phyloP scores from a whole-genome alignment of 1,284 basidiomycete species.

The Trametes hirsuta region DNA sequence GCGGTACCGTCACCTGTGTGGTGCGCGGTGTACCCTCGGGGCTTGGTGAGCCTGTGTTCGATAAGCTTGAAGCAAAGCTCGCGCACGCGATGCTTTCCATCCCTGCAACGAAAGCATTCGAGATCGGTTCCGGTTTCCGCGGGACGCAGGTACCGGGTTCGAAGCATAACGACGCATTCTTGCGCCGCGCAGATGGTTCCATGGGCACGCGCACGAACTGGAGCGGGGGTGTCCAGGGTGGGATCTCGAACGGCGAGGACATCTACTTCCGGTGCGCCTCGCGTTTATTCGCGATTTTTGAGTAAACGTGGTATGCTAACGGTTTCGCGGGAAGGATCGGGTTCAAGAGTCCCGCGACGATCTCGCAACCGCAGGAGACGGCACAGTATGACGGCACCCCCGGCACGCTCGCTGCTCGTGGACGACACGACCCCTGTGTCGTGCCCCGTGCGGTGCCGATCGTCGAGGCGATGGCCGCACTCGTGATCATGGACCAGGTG shows the following conservation, averaged over 20 bases:
- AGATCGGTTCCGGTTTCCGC: conserved; percentile 96
- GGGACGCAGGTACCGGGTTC: conserved; percentile 95
- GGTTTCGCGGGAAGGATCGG: conserved; percentile 56
- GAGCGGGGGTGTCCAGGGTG: conserved; percentile 98
- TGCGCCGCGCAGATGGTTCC: conserved; percentile 66
- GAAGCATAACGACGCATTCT: conserved; percentile 93
- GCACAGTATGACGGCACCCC: conserved; percentile 91
- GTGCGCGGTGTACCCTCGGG: conserved; percentile 90
- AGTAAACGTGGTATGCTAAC: too few species aligned
- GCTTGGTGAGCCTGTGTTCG: conserved; percentile 96
- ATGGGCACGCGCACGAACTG: conserved; percentile 93
- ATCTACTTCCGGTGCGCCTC: conserved; percentile 78
- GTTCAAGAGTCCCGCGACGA: conserved; percentile 99
- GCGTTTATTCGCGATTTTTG: not conserved
- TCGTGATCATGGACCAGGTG: conserved; percentile 94
- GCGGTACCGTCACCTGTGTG: conserved; percentile 96
- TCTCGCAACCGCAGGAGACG: conserved; percentile 90
- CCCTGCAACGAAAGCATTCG: conserved; percentile 98
- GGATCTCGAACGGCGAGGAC: conserved; percentile 97
- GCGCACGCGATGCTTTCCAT: conserved; percentile 99
- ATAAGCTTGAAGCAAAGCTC: conserved; percentile 97
- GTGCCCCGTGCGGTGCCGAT: conserved; percentile 98
- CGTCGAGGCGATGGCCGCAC: conserved; percentile 96
- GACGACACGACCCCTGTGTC: conserved; percentile 97
- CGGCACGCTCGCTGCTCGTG: conserved; percentile 88